Evolutionary conservation across 1,284 basidiomycete genomes (phyloP), one percentile per base, ranked within the genome.

Genomic region (Polyporus tsugae): DNA sequence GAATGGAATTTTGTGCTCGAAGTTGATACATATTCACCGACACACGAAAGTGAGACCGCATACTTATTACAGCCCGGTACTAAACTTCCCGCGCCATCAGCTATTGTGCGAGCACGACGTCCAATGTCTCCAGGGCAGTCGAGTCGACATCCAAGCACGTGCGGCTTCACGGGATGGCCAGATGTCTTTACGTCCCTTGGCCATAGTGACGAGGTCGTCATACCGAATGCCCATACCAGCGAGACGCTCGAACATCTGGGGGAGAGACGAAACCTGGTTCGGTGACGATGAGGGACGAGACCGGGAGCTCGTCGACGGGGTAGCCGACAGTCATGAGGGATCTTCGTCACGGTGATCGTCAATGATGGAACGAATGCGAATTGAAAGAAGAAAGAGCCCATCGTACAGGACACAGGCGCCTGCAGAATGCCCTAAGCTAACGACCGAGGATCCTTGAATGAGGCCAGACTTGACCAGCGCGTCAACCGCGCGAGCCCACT

Each of bases 101-200:
- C 25, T 29, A 29, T 13, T 52, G 49, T 22, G 25, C 22, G 29
- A 15, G 25, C 66, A 66, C 5, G 75, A 71, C 57, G 72, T 71
- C 77, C 77, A 78, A 0, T 33, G 38, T 7, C 61, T 59, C 70
- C 69, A 75, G 4, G 72, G 67, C 10, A 53, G 33, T 6, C 71
- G 65, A 19, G 59, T 64, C 11, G 61, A 41, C 60, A 74, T 64
- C 68, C 67, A 70, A 29, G 67, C 69, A 9, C 44, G 58, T 2
- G 74, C 74, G 2, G 36, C 66, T 7, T 44, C 64, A 38, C 66
- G 70, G 19, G 64, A 68, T 3, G 72, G 64, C 74, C 74, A 75
- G n/a, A 64, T 64, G 57, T 75, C 72, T 64, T 66, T 67, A 5
- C 72, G 65, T 10, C 22, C 65, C 57, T 41, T 38, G 19, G 64